A percentile compares a stretch with the other conserved stretches of the same genome.
Evolutionary conservation across 768 basidiomycete species (phyloP).

Genomic region (Agaricus sinodeliciosus): DNA sequence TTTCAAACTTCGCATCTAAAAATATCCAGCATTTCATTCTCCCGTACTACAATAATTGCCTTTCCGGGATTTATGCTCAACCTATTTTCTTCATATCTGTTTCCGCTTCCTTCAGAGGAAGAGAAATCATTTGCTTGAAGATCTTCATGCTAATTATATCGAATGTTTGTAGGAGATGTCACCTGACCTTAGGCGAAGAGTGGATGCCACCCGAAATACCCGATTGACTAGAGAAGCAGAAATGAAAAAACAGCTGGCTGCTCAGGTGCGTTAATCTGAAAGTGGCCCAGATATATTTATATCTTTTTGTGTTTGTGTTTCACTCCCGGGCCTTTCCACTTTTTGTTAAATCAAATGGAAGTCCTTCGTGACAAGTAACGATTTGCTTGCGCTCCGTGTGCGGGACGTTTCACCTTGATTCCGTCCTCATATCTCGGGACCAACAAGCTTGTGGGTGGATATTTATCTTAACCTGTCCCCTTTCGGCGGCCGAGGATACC

Average conservation of each 20-base stretch:
- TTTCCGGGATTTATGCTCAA: neutral
- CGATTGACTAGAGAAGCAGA: constrained; percentile 49
- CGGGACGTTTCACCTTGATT: neutral
- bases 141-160: constrained; percentile 2
- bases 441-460: neutral
- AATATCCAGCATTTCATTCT: too few species aligned
- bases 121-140: neutral
- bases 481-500: too few species aligned
- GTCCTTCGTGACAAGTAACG: neutral
- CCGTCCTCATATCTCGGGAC: neutral
- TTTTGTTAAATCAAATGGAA: neutral
- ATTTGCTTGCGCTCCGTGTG: neutral
- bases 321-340: neutral
- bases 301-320: neutral
- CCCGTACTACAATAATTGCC: neutral
- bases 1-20: too few species aligned
- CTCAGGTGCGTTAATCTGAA: constrained; percentile 36
- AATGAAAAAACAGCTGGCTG: constrained; percentile 42
- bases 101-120: neutral
- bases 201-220: constrained; percentile 50
- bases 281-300: neutral
- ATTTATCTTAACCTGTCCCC: neutral
- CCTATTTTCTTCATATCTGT: neutral
- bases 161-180: constrained; percentile 43
- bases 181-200: constrained; percentile 57